These are phyloP conservation scores for Ophiostoma pallidulum DNA, from an alignment of 2,329 filamentous ascomycete genomes.

Conservation along the genomic window DNA sequence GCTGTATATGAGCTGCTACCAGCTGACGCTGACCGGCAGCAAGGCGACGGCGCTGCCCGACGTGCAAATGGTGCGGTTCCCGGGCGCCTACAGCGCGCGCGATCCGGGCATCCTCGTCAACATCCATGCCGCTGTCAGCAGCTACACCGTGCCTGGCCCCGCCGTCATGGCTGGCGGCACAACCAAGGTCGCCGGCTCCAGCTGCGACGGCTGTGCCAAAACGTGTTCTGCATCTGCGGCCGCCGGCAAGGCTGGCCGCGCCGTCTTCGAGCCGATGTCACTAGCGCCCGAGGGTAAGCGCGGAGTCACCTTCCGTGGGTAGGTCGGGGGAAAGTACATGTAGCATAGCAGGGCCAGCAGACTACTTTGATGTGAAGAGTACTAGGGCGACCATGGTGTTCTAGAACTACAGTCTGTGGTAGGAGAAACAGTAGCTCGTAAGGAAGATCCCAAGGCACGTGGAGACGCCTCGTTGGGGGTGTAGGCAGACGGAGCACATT, in stretches of 20 bases:
- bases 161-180: conserved; percentile 31
- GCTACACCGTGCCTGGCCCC: conserved; percentile 35
- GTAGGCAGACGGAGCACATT: no score
- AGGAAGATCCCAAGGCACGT: no score
- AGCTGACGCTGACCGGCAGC: conserved; percentile 24
- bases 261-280: conserved; percentile 8
- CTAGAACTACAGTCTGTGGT: no score
- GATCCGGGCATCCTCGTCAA: conserved; percentile 39
- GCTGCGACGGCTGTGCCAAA: conserved; percentile 27
- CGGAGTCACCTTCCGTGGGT: no score
- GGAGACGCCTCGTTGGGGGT: no score
- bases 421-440: no score
- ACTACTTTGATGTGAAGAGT: no score
- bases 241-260: conserved; percentile 28
- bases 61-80: conserved; percentile 25
- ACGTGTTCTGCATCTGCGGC: conserved; percentile 18
- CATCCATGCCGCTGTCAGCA: conserved; percentile 33
- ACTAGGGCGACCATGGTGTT: no score
- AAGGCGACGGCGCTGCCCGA: conserved; percentile 18
- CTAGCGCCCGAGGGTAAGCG: neutral
- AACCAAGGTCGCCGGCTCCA: conserved; percentile 31
- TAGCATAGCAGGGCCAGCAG: no score
- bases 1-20: conserved; percentile 32
- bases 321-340: no score
- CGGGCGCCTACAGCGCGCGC: conserved; percentile 33